Conservation (phyloP, 768 basidiomycete species). For the Russula lepida region DNA sequence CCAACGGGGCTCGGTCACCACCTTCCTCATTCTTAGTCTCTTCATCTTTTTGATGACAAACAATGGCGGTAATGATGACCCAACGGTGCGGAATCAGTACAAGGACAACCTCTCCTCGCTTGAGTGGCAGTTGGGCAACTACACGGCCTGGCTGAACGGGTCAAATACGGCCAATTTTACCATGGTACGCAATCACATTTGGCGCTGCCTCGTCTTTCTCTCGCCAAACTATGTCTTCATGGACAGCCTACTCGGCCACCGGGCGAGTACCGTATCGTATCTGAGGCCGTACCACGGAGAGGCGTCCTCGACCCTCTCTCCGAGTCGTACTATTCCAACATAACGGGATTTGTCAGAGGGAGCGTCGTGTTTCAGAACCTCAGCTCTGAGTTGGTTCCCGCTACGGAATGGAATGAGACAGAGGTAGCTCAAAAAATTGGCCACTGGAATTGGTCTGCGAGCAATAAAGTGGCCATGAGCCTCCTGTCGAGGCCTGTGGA, state of each 20-base stretch:
- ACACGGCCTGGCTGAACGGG: slow-evolving; percentile 66
- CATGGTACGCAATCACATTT: slow-evolving; percentile 38
- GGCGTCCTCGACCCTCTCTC: slow-evolving; percentile 35
- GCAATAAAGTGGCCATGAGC: slow-evolving; percentile 56
- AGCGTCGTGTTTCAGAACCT: slow-evolving; percentile 56
- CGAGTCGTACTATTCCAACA: slow-evolving; percentile 62
- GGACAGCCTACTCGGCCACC: slow-evolving; percentile 41
- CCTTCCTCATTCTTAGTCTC: slow-evolving; percentile 65
- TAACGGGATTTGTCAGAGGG: slow-evolving; percentile 73
- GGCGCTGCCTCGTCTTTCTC: slow-evolving; percentile 2
- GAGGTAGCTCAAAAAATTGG: slow-evolving; percentile 41
- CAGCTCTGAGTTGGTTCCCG: slow-evolving; percentile 25
- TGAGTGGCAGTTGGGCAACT: slow-evolving; percentile 58
- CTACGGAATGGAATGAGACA: slow-evolving; percentile 44
- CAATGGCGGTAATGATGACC: slow-evolving; percentile 55
- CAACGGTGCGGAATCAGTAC: slow-evolving; percentile 53
- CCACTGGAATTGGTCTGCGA: slow-evolving; percentile 63
- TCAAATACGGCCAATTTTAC: slow-evolving; percentile 51
- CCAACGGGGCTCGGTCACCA: slow-evolving; percentile 55
- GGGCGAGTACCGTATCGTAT: slow-evolving; percentile 39
- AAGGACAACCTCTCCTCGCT: slow-evolving; percentile 54
- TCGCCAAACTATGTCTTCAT: not conserved
- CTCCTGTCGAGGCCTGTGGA: slow-evolving; percentile 49
- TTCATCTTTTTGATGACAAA: slow-evolving; percentile 75
- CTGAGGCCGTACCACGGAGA: slow-evolving; percentile 40